phyloP scores from a whole-genome alignment of 768 basidiomycete genomes.

The Boletus vermiculosoides region DNA sequence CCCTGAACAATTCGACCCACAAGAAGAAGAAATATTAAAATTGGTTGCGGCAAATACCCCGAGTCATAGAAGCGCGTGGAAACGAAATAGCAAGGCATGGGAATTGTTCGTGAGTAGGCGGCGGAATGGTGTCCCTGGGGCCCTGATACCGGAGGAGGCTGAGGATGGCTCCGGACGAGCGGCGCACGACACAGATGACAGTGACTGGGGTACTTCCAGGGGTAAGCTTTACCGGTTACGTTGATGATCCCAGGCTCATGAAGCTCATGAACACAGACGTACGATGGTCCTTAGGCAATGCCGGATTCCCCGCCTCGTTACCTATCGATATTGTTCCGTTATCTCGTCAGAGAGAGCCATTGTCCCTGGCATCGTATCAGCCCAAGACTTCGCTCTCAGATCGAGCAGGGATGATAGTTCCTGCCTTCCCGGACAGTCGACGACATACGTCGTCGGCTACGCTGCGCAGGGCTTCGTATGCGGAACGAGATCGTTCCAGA shows the following conservation, averaged over 20 bases:
- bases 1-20: constrained; percentile 33
- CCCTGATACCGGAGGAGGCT: constrained; percentile 36
- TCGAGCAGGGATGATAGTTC: constrained; percentile 34
- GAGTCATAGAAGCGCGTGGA: constrained; percentile 73
- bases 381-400: constrained; percentile 47
- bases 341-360: constrained; percentile 34
- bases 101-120: constrained; percentile 49
- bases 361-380: constrained; percentile 59
- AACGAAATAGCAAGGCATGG: constrained; percentile 62
- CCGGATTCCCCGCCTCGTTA: constrained; percentile 52
- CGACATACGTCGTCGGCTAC: constrained; percentile 42
- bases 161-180: constrained; percentile 29
- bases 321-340: constrained; percentile 57
- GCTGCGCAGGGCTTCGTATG: constrained; percentile 61
- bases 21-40: constrained; percentile 54
- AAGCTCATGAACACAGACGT: constrained; percentile 11
- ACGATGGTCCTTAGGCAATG: constrained; percentile 29
- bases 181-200: constrained; percentile 18
- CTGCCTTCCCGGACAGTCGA: constrained; percentile 20
- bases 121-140: constrained; percentile 28
- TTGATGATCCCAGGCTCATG: constrained; percentile 8
- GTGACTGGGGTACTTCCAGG: constrained; percentile 26
- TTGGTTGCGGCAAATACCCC: constrained; percentile 69
- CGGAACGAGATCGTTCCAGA: constrained; percentile 63
- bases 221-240: constrained; percentile 20